Conservation (phyloP, 805 yeast species). For the Hagleromyces aurorensis region DNA sequence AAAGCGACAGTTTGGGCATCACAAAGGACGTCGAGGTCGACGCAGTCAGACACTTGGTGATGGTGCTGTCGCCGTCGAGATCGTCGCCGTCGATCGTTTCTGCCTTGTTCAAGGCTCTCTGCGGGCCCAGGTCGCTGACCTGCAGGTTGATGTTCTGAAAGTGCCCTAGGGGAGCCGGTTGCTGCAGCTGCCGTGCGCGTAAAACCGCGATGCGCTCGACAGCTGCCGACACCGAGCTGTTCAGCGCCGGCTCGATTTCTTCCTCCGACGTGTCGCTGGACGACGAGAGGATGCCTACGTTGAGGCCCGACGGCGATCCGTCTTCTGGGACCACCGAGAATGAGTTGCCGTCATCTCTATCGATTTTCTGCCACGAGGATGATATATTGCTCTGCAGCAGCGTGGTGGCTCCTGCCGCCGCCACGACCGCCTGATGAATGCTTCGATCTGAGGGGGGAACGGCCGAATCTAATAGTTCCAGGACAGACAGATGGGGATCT, state of each 20-base stretch:
- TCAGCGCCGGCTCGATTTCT: slow-evolving; percentile 16
- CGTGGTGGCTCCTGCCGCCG: slow-evolving; percentile 1
- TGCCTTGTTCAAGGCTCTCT: slow-evolving; percentile 4
- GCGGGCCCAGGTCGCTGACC: slow-evolving; percentile 1
- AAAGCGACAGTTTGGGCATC: slow-evolving; percentile 27
- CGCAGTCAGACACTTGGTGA: slow-evolving; percentile 20
- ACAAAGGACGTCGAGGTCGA: slow-evolving; percentile 27
- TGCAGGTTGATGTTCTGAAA: slow-evolving; percentile 5
- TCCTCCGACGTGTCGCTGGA: slow-evolving; percentile 30
- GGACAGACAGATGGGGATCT: slow-evolving; percentile 28
- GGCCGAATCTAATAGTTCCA: slow-evolving; percentile 24
- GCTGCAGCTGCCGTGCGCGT: slow-evolving; percentile 3
- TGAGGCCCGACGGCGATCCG: slow-evolving; percentile 15
- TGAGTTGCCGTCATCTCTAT: slow-evolving; percentile 9
- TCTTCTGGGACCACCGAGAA: slow-evolving; percentile 10
- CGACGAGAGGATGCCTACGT: slow-evolving; percentile 20
- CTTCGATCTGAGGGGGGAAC: slow-evolving; percentile 2
- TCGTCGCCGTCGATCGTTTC: slow-evolving; percentile 4
- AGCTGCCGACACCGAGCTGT: too few species aligned
- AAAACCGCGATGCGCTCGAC: too few species aligned
- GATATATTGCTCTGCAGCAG: slow-evolving; percentile 12
- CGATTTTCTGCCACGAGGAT: slow-evolving; percentile 28
- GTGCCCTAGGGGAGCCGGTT: slow-evolving; percentile 4
- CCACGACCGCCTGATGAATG: slow-evolving; percentile 1
- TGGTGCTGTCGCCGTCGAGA: slow-evolving; percentile 18